Base-by-base conservation (phyloP, 2,329 filamentous ascomycete genomes). In the Phaeosphaeria sp. region DNA sequence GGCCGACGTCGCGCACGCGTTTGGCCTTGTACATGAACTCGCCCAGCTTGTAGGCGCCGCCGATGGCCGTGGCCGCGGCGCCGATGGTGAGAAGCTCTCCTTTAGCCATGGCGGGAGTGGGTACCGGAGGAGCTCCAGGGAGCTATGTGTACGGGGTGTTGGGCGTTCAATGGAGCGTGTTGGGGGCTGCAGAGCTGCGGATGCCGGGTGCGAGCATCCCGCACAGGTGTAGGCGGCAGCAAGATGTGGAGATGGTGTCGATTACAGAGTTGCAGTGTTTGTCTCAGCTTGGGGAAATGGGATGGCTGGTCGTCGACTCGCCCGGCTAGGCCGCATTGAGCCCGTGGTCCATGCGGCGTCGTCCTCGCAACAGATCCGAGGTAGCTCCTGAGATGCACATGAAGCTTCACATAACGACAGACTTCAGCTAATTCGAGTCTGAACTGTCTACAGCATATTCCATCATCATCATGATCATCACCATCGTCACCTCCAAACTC, bases 31-130 rank as follows among this genome's bases (percentile, higher is more conserved):
- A 65, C 24, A 76, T 56, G 63, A 77, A 77, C 55, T 78, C 75
- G 58, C 69, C 66, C 56, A 77, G 57, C 62, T 77, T 78, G 70
- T 77, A 77, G 59, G 72, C 71, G 48, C 73, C 75, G 59, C 71
- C 75, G 53, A 77, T 61, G 25, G 74, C 74, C 25, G 65, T 66
- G 36, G 68, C 71, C 47, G 72, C 72, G 33, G 69, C 70, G 57
- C 73, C 75, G 53, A 71, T 55, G 55, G 71, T 66, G 64, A 77
- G 51, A 30, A 76, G 57, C 60, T 74, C 72, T 49, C 64, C 66
- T 50, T 72, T 74, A 40, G 59, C 66, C 74, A 77, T 77, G 67
- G 52, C 53, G 64, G 60, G 60, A 67, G 52, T 51, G 64, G 60
- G 60, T 58, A 56, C 52, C 30, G 52, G 45, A 51, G 42, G 45